These are phyloP conservation scores for Isoetes taiwanensis DNA, from an alignment of 75 land plant species.

Conservation along the genomic window DNA sequence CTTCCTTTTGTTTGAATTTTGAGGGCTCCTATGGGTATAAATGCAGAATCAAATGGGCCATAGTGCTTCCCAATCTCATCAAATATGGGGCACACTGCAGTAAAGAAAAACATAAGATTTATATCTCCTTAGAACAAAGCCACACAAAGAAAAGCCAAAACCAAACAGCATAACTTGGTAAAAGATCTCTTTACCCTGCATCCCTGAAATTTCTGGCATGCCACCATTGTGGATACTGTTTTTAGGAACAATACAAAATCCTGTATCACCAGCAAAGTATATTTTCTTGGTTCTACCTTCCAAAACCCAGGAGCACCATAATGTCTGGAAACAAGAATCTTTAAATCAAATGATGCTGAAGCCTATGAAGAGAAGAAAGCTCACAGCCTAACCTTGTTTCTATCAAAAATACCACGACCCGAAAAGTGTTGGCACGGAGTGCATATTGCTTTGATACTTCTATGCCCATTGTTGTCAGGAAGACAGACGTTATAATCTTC, in stretches of 20 bases:
- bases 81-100: constrained; percentile 18
- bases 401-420: constrained; percentile 18
- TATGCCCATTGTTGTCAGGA: constrained; percentile 1
- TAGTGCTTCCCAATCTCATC: constrained; percentile 19
- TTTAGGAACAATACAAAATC: constrained; percentile 14
- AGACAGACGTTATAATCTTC: constrained; percentile 12
- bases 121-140: neutral
- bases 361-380: too few relatives aligned
- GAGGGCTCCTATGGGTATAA: constrained; percentile 22
- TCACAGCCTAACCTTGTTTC: constrained; percentile 13
- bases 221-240: constrained; percentile 13
- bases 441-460: constrained; percentile 14
- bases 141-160: neutral
- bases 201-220: constrained; percentile 5
- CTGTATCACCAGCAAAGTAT: constrained; percentile 23
- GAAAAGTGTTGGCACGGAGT: constrained; percentile 26
- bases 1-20: too few relatives aligned
- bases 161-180: neutral
- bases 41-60: constrained; percentile 22
- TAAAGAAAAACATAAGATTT: neutral
- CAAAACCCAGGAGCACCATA: constrained; percentile 25
- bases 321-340: too few relatives aligned
- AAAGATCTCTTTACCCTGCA: too few relatives aligned
- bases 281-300: constrained; percentile 20
- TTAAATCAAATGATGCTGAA: too few relatives aligned